Percentiles rank a stretch among this genome's conserved stretches.
Evolutionary conservation across 192 early-diverging fungal genomes (phyloP).

Genomic region (Podila clonocystis): DNA sequence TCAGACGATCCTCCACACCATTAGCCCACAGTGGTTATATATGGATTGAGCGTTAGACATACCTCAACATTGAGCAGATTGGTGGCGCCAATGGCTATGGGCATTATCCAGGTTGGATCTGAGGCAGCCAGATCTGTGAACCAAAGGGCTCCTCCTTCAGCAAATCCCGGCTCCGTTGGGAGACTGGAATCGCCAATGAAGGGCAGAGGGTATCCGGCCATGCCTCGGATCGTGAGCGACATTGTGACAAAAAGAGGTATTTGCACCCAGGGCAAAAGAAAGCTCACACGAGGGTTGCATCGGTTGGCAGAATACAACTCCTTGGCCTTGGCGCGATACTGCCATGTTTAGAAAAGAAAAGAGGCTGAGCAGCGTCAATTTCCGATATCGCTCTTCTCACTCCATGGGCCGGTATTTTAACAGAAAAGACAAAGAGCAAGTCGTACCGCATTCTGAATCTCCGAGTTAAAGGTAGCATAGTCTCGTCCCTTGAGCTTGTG

Average conservation of each 20-base stretch:
- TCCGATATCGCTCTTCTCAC: not conserved
- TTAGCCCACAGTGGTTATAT: not conserved
- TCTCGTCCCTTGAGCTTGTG: conserved; percentile 46
- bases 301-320: conserved; percentile 67
- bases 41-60: not conserved
- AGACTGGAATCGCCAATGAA: conserved; percentile 53
- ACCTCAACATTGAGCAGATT: conserved; percentile 82
- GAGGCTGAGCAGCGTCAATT: not conserved
- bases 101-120: conserved; percentile 77
- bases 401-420: not conserved
- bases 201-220: conserved; percentile 70
- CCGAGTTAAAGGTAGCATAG: conserved; percentile 56
- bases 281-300: conserved; percentile 68
- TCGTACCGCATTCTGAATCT: conserved; percentile 58
- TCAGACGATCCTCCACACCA: not conserved
- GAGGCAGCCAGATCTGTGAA: conserved; percentile 68
- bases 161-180: conserved; percentile 58
- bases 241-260: conserved; percentile 80
- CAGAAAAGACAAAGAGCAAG: not conserved
- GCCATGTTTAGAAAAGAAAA: conserved; percentile 1
- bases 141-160: conserved; percentile 68
- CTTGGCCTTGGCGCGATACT: conserved; percentile 62
- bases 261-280: conserved; percentile 76
- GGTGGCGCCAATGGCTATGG: conserved; percentile 68
- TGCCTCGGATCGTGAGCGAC: conserved; percentile 71